A percentile compares a stretch with the other conserved stretches of the same genome.
These are phyloP conservation scores for Nannochloris sp. DNA, from an alignment of 139 green algal species.

Conservation along the genomic window DNA sequence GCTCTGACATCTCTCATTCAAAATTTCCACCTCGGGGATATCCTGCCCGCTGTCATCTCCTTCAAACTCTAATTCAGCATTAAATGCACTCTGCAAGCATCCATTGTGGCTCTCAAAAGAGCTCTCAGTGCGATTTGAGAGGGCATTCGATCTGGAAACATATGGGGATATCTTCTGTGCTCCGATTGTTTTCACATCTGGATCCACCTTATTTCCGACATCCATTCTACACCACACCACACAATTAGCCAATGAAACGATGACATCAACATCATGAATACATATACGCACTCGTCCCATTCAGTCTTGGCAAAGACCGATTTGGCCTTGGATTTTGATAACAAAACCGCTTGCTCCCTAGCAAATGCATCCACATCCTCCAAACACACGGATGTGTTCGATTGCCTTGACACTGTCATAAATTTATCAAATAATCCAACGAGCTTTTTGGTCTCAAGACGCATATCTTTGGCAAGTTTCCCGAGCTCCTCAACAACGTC, in stretches of 20 bases:
- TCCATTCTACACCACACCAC: too few species aligned
- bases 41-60: neutral
- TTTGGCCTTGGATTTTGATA: neutral
- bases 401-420: conserved; percentile 20
- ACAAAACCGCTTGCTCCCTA: neutral
- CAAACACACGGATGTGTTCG: neutral
- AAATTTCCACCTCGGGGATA: neutral
- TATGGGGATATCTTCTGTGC: conserved; percentile 24
- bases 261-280: conserved; percentile 8
- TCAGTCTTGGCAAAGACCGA: conserved; percentile 4
- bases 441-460: conserved; percentile 13
- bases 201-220: neutral
- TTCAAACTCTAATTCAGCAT: neutral
- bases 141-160: conserved; percentile 2
- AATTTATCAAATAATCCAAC: conserved; percentile 30
- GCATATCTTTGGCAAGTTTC: neutral
- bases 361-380: conserved; percentile 19
- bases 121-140: neutral
- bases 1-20: neutral
- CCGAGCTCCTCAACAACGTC: conserved; percentile 13
- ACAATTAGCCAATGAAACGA: neutral
- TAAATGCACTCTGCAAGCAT: neutral
- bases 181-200: neutral
- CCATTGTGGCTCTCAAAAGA: neutral
- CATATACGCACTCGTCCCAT: conserved; percentile 11